Evolutionary conservation across 192 early-diverging fungal genomes (phyloP).

Genomic region (Rhizoclosmatium globosum): DNA sequence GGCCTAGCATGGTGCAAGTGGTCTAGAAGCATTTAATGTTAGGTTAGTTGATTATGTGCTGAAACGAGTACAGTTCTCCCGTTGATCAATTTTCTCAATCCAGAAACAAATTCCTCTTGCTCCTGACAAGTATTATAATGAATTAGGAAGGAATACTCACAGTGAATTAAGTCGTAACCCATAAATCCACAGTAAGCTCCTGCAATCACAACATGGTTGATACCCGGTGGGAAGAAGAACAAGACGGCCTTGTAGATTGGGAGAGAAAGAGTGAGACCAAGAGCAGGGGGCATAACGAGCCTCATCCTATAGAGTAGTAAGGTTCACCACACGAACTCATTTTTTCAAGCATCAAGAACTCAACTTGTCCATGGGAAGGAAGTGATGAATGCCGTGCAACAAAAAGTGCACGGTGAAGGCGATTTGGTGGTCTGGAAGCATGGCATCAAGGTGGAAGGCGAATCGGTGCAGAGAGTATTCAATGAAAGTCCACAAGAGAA

Average conservation of each 20-base stretch:
- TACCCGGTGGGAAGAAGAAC: constrained; percentile 67
- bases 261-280: constrained; percentile 72
- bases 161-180: constrained; percentile 92
- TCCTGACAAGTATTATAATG: no score
- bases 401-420: constrained; percentile 84
- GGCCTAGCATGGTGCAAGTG: constrained; percentile 93
- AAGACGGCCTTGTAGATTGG: constrained; percentile 64
- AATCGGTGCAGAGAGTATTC: constrained; percentile 95
- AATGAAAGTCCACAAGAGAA: constrained; percentile 83
- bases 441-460: constrained; percentile 90
- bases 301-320: constrained; percentile 67
- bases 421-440: constrained; percentile 83
- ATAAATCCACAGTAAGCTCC: constrained; percentile 86
- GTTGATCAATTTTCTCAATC: no score
- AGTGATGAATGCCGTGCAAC: constrained; percentile 96
- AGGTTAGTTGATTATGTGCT: not conserved
- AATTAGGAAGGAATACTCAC: constrained; percentile 33
- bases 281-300: constrained; percentile 95
- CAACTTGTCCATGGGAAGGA: constrained; percentile 92
- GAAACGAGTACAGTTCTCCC: not conserved
- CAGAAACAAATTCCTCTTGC: no score
- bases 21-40: constrained; percentile 46
- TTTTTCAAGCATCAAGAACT: no score
- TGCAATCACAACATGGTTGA: constrained; percentile 73
- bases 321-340: constrained; percentile 11